Base-by-base conservation (phyloP, 495 filamentous ascomycete species). In the Neurospora africana region DNA sequence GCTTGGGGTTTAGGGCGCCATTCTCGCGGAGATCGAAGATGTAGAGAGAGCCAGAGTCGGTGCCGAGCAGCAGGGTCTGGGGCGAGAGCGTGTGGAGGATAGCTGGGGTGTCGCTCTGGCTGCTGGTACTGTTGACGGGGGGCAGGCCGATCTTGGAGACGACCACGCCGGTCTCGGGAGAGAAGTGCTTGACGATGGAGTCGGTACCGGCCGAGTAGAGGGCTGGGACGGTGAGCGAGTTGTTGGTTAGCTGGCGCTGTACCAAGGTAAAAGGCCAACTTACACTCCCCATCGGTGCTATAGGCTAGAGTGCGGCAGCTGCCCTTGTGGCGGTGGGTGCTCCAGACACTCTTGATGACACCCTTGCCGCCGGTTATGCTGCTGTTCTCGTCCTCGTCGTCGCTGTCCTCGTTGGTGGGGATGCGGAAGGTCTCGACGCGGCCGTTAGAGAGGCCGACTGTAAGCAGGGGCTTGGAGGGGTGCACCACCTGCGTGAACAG, bases 171-270 rank as follows among this genome's bases (percentile, higher is more conserved):
- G 93, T 97, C 77, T 89, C 86, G 1, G 91, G 86, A 61, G 87
- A 89, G 47, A 95, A 96, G 68, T 90, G 91, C 81, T 99, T 99
- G 71, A 99, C 87, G 41, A 98, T 80, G 30, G 92, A 90, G 83
- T 99, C 96, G 65, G 90, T 95, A 53, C 95, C 96, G 23, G 93
- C 91, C 0, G 94, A 97, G 80, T 93, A 97, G 70, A 98, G 84
- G 41, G 85, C 87, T 89, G 47, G 47, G 53, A 19, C 36, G 65
- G 33, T 3, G 11, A 72, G 44, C 73, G n/a, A n/a, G n/a, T n/a
- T n/a, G n/a, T 71, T 23, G 72, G 75, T 75, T 73, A 78, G 71
- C 41, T 35, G 21, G 58, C 23, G 8, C 15, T 10, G 38, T n/a
- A 4, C 15, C 2, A 23, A 53, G n/a, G 41, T 19, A 19, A 47